phyloP scores from a whole-genome alignment of 2,329 filamentous ascomycete genomes.

The Phialophora chinensis region DNA sequence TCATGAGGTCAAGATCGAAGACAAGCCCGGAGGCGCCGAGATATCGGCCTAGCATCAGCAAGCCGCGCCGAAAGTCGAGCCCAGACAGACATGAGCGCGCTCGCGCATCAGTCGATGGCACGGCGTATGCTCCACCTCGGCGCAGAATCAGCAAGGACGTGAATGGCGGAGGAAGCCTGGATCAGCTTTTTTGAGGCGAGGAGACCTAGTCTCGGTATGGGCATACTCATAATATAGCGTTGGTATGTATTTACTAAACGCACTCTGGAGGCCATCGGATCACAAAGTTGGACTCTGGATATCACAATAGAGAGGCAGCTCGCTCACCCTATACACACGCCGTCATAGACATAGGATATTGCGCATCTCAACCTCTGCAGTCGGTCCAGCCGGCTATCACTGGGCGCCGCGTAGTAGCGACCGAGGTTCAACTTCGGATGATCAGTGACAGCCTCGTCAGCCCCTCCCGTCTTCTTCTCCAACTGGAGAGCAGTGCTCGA shows the following conservation, averaged over 20 bases:
- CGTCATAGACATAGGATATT: background rate
- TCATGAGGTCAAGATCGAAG: conserved; percentile 26
- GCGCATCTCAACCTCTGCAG: background rate
- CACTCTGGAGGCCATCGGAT: background rate
- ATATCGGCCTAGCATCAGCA: conserved; percentile 11
- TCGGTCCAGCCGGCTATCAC: background rate
- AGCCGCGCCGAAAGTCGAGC: conserved; percentile 26
- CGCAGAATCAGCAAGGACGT: conserved; percentile 24
- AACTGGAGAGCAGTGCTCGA: conserved; percentile 1
- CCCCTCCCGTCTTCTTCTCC: conserved; percentile 11
- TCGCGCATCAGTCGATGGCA: conserved; percentile 18
- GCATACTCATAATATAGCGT: background rate
- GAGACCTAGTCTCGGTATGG: background rate
- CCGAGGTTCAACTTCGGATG: conserved; percentile 18
- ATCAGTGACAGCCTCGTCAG: conserved; percentile 13
- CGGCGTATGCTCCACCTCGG: conserved; percentile 6
- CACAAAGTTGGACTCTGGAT: conserved; percentile 1
- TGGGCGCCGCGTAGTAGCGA: background rate
- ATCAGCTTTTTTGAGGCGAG: conserved; percentile 27
- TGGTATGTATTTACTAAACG: background rate
- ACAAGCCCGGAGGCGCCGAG: conserved; percentile 27
- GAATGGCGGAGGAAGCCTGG: conserved; percentile 21
- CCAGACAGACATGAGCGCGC: conserved; percentile 16
- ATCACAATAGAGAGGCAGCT: background rate
- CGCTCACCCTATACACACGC: background rate